These are phyloP conservation scores for Platismatia glauca DNA, from an alignment of 495 filamentous ascomycete genomes.

Conservation along the genomic window DNA sequence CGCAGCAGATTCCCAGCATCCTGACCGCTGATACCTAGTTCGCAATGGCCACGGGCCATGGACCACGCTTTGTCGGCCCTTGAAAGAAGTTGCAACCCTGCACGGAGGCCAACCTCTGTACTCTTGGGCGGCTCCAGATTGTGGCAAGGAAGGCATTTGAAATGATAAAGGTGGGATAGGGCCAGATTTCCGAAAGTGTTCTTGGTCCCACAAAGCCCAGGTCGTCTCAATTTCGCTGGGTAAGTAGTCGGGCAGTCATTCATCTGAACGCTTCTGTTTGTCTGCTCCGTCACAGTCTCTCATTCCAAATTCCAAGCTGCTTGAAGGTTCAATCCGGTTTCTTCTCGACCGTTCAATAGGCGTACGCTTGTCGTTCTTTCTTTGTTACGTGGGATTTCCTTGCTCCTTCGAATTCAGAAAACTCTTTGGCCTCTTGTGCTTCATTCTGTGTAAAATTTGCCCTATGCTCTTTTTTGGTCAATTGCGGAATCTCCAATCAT, in stretches of 20 bases:
- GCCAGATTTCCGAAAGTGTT: not conserved
- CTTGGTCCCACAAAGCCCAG: not conserved
- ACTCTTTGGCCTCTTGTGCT: too few species aligned
- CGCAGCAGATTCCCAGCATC: too few species aligned
- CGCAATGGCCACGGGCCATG: too few species aligned
- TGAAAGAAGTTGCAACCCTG: not conserved
- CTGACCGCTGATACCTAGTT: too few species aligned
- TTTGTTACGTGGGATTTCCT: not conserved
- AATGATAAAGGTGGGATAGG: not conserved
- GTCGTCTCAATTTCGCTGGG: too few species aligned
- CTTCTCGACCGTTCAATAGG: not conserved
- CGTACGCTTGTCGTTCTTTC: not conserved
- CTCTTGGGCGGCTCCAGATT: not conserved
- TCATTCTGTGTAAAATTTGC: too few species aligned
- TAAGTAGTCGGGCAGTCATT: not conserved
- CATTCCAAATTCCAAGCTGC: too few species aligned
- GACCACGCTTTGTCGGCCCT: not conserved
- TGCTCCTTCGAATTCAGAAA: not conserved
- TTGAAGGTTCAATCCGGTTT: not conserved
- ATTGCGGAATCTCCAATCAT: not conserved
- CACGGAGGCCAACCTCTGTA: too few species aligned
- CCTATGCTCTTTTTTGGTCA: not conserved
- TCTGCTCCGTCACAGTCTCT: not conserved
- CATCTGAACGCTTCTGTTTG: not conserved
- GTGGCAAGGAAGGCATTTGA: not conserved